Evolutionary conservation across 1,284 basidiomycete species (phyloP), one percentile per base, ranked within the genome.

Genomic region (Rhodofomes roseus): DNA sequence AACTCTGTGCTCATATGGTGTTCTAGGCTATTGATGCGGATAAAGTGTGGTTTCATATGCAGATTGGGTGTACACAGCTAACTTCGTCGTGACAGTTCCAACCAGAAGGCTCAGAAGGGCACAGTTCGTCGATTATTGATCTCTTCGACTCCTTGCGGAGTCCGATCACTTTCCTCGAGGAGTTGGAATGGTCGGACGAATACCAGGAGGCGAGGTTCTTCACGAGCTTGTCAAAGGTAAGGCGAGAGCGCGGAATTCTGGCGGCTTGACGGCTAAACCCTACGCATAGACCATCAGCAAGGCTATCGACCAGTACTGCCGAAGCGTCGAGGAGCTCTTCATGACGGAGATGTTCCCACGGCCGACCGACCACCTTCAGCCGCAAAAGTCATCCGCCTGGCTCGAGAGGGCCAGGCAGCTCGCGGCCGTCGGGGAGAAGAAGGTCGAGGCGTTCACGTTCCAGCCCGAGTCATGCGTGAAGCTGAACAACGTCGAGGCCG

Each of bases 401-500:
- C 81, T 98, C 29, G 95, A 96, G 71, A 95, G 92, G 67, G 96
- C 96, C 7, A 89, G 90, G 68, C 89, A 90, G 68, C 79, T 96
- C 7, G 80, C 89, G 1, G 81, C 81, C 6, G 79, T 89, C 60
- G 89, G 90, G 22, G 95, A 98, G 74, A 95, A 93, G 79, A 95
- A 93, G 73, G 82, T 93, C 53, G 91, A 94, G 68, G 91, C 93
- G 6, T 99, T 97, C 81, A 93, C 96, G 69, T 98, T 99, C 77
- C 89, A 88, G 57, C 82, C 95, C 0, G 84, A 95, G 77, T 95
- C 94, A 0, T 98, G 96, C 70, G 93, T 99, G 69, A 98, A 98
- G 77, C 82, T 99, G 52, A 99, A 99, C 79, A 98, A 99, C 71
- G 90, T 99, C 63, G 95, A 97, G 68, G 90, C 93, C 1, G 95